Base-by-base conservation (phyloP, 805 yeast genomes). In the Yarrowia alimentaria region DNA sequence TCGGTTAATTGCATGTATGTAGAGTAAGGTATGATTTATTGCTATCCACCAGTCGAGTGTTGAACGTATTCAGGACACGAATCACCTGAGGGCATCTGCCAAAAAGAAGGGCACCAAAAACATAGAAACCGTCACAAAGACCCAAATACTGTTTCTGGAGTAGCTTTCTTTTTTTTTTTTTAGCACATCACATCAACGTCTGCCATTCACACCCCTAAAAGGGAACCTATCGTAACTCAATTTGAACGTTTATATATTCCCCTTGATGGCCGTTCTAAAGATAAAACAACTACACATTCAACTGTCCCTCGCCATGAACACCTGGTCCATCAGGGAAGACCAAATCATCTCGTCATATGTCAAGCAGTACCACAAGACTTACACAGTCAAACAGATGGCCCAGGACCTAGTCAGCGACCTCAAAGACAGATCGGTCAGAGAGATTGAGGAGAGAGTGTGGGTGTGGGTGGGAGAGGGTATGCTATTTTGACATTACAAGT, bases 361-460 rank as follows among this genome's bases (percentile, higher is more conserved):
- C 25, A 40, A 40, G 19, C 47, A 40, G 19, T 40, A 40, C 20
- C 47, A 40, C 33, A 40, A 40, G 25, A 25, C 47, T 6, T 40
- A 40, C 33, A 19, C 47, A 14, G 33, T 40, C 25, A 13, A 9
- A 13, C 47, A 40, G 33, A 40, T 40, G 47, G 47, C 47, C 33
- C 47, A 28, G 47, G 47, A 40, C 25, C 33, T 40, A 14, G 24
- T 33, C 33, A 40, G 18, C 11, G 31, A 18, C 31, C 24, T 40
- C 26, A 40, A 40, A 16, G 33, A 18, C 26, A 19, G 47, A 11
- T 26, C 47, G n/a, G 19, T 40, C 6, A 18, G 19, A 9, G 47
- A 40, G 12, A 40, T 40, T n/a, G 47, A 40, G 25, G 33, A 40
- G 25, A 40, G 47, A 14, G 33, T 40, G 18, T 40, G 47, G 47